Evolutionary conservation across 1,284 basidiomycete species (phyloP).

Genomic region (Filobasidium uniguttulatum): DNA sequence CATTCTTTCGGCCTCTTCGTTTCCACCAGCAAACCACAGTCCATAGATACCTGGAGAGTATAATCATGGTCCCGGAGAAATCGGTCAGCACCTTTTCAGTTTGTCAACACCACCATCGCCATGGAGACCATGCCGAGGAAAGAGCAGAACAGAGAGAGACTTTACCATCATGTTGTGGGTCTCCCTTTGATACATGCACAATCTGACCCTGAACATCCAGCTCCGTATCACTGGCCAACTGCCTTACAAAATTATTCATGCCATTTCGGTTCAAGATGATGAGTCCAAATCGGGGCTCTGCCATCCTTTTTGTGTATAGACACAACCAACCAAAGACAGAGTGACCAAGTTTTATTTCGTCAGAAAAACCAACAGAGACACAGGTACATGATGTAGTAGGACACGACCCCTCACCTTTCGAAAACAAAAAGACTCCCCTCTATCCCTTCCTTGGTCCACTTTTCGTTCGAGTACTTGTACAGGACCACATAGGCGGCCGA

Average conservation of each 20-base stretch:
- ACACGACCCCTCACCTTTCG: slow-evolving; percentile 9
- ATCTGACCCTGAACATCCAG: slow-evolving; percentile 37
- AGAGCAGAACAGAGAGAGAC: neutral
- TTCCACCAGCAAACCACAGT: slow-evolving; percentile 5
- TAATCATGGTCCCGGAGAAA: too few species aligned
- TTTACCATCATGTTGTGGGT: slow-evolving; percentile 4
- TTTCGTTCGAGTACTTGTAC: slow-evolving; percentile 12
- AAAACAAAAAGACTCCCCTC: slow-evolving; percentile 38
- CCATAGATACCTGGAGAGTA: neutral
- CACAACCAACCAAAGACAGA: too few species aligned
- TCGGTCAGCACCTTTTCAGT: too few species aligned
- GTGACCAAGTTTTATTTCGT: neutral
- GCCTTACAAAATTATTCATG: slow-evolving; percentile 34
- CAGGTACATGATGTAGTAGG: too few species aligned
- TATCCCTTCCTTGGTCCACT: slow-evolving; percentile 34
- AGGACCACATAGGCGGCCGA: slow-evolving; percentile 32
- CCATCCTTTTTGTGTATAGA: neutral
- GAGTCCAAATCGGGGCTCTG: slow-evolving; percentile 31
- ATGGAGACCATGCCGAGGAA: too few species aligned
- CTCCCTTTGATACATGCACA: slow-evolving; percentile 24
- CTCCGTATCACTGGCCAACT: slow-evolving; percentile 31
- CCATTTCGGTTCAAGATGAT: slow-evolving; percentile 38
- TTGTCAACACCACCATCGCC: too few species aligned
- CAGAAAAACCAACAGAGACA: neutral
- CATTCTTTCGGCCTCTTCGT: neutral